Conservation (phyloP, 2,329 filamentous ascomycete species). For the Ophidiomyces ophidiicola region DNA sequence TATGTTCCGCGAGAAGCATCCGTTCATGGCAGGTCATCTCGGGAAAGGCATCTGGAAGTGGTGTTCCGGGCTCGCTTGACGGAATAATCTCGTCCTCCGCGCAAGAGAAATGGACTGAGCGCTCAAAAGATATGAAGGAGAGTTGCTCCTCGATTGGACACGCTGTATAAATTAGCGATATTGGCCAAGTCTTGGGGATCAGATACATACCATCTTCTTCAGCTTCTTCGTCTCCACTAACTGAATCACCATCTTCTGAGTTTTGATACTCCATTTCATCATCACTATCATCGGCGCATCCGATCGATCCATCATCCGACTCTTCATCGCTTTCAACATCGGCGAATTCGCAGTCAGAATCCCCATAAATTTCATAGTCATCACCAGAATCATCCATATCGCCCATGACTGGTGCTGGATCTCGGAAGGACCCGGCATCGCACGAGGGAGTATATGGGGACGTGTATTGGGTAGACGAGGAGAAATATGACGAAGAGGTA, state of each 20-base stretch:
- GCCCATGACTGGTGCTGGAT: conserved; percentile 1
- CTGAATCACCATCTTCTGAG: conserved; percentile 9
- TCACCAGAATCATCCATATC: conserved; percentile 6
- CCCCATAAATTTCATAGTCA: not conserved
- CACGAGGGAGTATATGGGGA: conserved; percentile 4
- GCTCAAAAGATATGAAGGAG: conserved; percentile 15
- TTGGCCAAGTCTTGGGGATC: not conserved
- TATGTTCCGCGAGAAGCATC: conserved; percentile 26
- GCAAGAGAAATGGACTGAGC: conserved; percentile 13
- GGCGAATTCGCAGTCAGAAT: conserved; percentile 9
- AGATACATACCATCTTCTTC: conserved; percentile 7
- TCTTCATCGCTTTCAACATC: conserved; percentile 8
- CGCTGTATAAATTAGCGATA: conserved; percentile 4
- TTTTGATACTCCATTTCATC: conserved; percentile 11
- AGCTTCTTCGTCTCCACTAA: conserved; percentile 3
- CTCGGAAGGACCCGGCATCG: not conserved
- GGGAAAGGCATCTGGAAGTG: not conserved
- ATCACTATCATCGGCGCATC: conserved; percentile 6
- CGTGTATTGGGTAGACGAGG: not conserved
- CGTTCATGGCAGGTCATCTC: conserved; percentile 32
- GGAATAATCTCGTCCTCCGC: conserved; percentile 11
- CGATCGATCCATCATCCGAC: conserved; percentile 7
- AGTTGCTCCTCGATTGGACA: conserved; percentile 3
- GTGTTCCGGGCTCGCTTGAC: conserved; percentile 2
- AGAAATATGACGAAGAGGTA: conserved; percentile 5